These are phyloP conservation scores for Cryphonectria naterciae DNA, from an alignment of 2,329 filamentous ascomycete species.

Conservation along the genomic window DNA sequence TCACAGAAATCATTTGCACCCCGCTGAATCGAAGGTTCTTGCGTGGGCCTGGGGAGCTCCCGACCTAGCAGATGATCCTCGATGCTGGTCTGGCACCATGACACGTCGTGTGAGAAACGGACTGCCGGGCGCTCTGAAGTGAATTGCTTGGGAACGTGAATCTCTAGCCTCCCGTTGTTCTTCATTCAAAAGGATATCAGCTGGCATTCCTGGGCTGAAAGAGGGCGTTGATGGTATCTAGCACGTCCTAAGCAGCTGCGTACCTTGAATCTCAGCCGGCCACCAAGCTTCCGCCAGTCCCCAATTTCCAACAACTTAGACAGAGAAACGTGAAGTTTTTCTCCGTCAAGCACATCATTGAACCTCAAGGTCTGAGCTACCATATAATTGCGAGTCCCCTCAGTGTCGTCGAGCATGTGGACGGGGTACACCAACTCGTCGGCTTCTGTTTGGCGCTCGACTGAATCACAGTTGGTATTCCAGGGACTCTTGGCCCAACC, in stretches of 20 bases:
- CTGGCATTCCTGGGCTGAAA: not conserved
- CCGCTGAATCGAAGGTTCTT: slow-evolving; percentile 35
- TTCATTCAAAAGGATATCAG: not conserved
- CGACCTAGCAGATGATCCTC: slow-evolving; percentile 42
- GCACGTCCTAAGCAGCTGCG: slow-evolving; percentile 36
- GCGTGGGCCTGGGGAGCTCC: slow-evolving; percentile 27
- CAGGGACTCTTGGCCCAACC: not conserved
- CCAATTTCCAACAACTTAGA: slow-evolving; percentile 43
- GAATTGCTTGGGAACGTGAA: slow-evolving; percentile 32
- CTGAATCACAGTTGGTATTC: not conserved
- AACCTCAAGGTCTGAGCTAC: slow-evolving; percentile 40
- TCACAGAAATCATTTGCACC: slow-evolving; percentile 33
- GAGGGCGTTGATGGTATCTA: slow-evolving; percentile 26
- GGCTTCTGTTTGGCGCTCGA: not conserved
- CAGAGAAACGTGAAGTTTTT: slow-evolving; percentile 43
- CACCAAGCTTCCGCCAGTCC: slow-evolving; percentile 51
- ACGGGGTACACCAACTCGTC: slow-evolving; percentile 22
- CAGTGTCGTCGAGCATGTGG: slow-evolving; percentile 26
- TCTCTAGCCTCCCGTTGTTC: not conserved
- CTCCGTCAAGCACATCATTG: slow-evolving; percentile 47
- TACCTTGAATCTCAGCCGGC: slow-evolving; percentile 46
- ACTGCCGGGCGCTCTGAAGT: slow-evolving; percentile 41
- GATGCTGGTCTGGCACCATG: slow-evolving; percentile 35
- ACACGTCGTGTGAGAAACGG: slow-evolving; percentile 38
- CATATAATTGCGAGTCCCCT: slow-evolving; percentile 18